Base-by-base conservation (phyloP, 2,329 filamentous ascomycete species). In the Ceratocystiopsis sp. region DNA sequence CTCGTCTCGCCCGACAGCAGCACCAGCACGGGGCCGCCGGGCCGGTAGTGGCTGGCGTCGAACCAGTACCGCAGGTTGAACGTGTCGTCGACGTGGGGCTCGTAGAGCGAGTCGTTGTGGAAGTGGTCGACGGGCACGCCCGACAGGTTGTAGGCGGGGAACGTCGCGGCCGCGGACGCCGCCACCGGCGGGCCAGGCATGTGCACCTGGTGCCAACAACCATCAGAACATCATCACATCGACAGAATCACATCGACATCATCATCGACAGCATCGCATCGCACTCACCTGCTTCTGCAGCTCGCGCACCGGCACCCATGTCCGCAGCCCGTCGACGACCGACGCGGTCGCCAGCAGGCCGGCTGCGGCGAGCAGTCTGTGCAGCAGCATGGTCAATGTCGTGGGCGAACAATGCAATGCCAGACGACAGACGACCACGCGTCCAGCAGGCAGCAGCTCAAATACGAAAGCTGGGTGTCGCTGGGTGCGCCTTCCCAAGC, bases 31-130 rank as follows among this genome's bases (percentile, higher is more conserved):
- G 85, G 85, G 0, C 85, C 85, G 13, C 85, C 85, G 0, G 71
- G 62, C 55, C 77, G 69, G 61, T 93, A 93, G 61, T 82, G 70
- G 38, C 70, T 71, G 1, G 78, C 74, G 54, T 93, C 84, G 52
- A 89, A 85, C 80, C 80, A 93, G 63, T 91, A 93, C 12, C 84
- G 73, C 40, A 89, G 63, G 18, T 73, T 60, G 58, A 85, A 93
- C 2, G 62, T 71, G 21, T 59, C 78, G 50, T 80, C 64, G 10
- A 70, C 74, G 58, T 93, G 84, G 34, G 85, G 84, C 57, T 79
- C 81, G 55, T 93, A 93, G 40, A 67, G 64, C 2, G 75, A 72
- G 43, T 86, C 79, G 54, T 89, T 84, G 60, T 82, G 82, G 61
- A 91, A 93, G 55, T 91, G 83, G 58, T 93, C 84, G 33, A 93